Base-by-base conservation (phyloP, 2,329 filamentous ascomycete genomes). In the Arthrobotrys entomopaga region DNA sequence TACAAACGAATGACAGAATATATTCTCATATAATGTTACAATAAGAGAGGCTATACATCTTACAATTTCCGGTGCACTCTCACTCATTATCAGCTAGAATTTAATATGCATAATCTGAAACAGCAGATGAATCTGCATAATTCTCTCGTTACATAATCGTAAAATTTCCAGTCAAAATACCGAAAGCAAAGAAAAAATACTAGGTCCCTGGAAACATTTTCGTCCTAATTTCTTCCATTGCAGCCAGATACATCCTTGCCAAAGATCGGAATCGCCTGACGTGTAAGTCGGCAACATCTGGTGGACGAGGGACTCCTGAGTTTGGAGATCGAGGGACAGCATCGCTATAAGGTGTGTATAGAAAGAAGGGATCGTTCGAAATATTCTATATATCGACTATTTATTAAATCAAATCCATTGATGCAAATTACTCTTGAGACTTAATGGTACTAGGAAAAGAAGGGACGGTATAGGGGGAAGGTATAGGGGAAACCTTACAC, bases 331-430 rank as follows among this genome's bases (percentile, higher is more conserved):
- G 63, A 2, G 70, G 70, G 7, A 74, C 52, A 5, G 61, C 63
- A 22, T 74, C 70, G 7, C 56, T 63, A 22, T 74, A 74, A 11
- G 63, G 63, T 16, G 70, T 74, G 34, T 74, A 74, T 16, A 74
- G 40, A 34, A 74, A 74, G n/a, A 66, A 50, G 2, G 70, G 57
- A 40, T 74, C 70, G 43, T 59, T 52, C 2, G 70, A 49, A n/a
- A 74, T 74, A 29, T 49, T 49, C 70, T 74, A 24, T 57, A 29
- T 13, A 16, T 46, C 13, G 11, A 22, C 2, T 34, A 7, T 34
- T 34, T 8, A 38, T 57, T 42, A 43, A 34, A 43, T 40, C 7
- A 3, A 5, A 5, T 46, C 13, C 13, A n/a, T n/a, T 7, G 42
- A 46, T 46, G 2, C 1, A 46, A n/a, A 10, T 6, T 5, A 10